Percentiles rank a stretch among this genome's conserved stretches.
Conservation (phyloP, 2,329 filamentous ascomycete species). For the Purpureocillium takamizusanense region DNA sequence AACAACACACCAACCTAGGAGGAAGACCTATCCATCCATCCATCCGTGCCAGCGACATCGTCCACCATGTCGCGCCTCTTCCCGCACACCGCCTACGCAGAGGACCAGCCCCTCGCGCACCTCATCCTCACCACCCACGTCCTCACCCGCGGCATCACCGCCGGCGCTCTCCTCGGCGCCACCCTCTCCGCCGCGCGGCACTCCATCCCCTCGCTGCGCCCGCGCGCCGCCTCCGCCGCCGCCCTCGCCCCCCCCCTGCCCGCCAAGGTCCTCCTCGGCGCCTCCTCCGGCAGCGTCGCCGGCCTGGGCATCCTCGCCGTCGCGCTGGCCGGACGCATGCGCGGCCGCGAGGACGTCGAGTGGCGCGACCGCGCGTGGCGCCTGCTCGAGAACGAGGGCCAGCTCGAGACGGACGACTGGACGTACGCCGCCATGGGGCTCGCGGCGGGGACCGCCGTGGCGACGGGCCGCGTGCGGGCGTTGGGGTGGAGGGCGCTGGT, state of each 20-base stretch:
- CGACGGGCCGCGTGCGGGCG: constrained; percentile 14
- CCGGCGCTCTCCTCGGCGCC: constrained; percentile 40
- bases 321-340: constrained; percentile 41
- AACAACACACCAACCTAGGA: too few species aligned
- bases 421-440: constrained; percentile 33
- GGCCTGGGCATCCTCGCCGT: constrained; percentile 33
- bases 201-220: constrained; percentile 18
- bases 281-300: constrained; percentile 34
- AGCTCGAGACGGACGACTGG: constrained; percentile 49
- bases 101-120: constrained; percentile 49
- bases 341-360: constrained; percentile 47
- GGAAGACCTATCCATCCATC: too few species aligned
- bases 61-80: constrained; percentile 44
- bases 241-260: constrained; percentile 16
- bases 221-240: constrained; percentile 12
- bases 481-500: constrained; percentile 29
- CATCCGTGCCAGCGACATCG: too few species aligned
- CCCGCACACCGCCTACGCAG: constrained; percentile 48
- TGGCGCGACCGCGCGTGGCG: constrained; percentile 58
- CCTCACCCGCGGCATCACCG: constrained; percentile 43
- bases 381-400: constrained; percentile 46
- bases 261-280: constrained; percentile 30
- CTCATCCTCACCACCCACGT: constrained; percentile 52
- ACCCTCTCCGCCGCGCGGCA: constrained; percentile 25
- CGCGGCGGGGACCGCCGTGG: constrained; percentile 22